Evolutionary conservation across 331 rosid genomes (phyloP).

Genomic region (Quercus tomentella): DNA sequence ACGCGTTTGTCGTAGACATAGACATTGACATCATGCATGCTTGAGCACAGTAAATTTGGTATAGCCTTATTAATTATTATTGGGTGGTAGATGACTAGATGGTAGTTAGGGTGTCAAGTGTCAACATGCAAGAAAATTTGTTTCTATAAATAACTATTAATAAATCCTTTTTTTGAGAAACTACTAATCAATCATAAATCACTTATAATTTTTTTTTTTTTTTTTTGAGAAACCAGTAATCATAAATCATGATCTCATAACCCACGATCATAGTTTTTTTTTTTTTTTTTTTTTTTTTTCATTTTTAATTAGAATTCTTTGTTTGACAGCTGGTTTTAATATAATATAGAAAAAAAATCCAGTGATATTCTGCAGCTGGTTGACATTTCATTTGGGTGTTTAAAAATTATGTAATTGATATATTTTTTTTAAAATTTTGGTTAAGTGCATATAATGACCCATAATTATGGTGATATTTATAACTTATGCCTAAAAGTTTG

Average conservation of each 20-base stretch:
- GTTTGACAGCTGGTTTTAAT: not conserved
- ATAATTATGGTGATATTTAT: too few relatives aligned
- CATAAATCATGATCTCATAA: not conserved
- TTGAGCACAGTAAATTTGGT: not conserved
- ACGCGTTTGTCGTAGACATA: too few relatives aligned
- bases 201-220: too few relatives aligned
- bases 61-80: not conserved
- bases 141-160: conserved; percentile 1
- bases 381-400: not conserved
- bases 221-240: too few relatives aligned
- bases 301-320: not conserved
- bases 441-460: too few relatives aligned
- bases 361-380: not conserved
- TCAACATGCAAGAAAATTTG: conserved; percentile 2
- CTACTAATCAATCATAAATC: too few relatives aligned
- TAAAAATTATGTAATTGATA: not conserved
- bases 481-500: too few relatives aligned
- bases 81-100: not conserved
- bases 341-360: not conserved
- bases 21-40: not conserved
- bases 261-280: not conserved
- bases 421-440: too few relatives aligned
- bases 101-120: conserved; percentile 16
- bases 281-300: not conserved
- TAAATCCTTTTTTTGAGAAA: too few relatives aligned